A percentile compares a stretch with the other conserved stretches of the same genome.
Evolutionary conservation across 345 rosid genomes (phyloP).

Genomic region (Bruguiera sexangula): DNA sequence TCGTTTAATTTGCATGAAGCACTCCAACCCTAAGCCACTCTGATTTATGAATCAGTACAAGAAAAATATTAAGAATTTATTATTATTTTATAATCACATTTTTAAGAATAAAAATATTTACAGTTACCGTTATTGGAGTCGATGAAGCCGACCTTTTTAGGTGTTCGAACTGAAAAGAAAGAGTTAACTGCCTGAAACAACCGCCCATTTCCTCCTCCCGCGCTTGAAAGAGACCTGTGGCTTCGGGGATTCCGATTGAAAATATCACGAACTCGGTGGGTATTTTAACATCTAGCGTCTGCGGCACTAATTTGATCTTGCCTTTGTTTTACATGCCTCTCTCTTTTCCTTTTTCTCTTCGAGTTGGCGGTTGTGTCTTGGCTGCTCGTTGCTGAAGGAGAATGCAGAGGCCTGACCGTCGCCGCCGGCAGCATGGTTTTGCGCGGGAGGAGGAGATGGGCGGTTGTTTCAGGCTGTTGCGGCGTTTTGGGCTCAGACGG

Average conservation of each 20-base stretch:
- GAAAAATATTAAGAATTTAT: background rate
- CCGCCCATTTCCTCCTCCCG: too few species aligned
- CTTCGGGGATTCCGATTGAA: constrained; percentile 50
- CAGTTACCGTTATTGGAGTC: constrained; percentile 17
- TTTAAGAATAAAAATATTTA: too few species aligned
- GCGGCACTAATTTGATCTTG: constrained; percentile 41
- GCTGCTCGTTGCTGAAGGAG: background rate
- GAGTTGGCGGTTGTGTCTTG: too few species aligned
- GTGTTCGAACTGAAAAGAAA: constrained; percentile 64
- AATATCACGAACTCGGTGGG: constrained; percentile 46
- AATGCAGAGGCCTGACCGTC: background rate
- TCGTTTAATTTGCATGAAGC: too few species aligned
- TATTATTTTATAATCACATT: too few species aligned
- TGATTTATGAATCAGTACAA: too few species aligned
- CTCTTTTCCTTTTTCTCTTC: background rate
- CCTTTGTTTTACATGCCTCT: constrained; percentile 37
- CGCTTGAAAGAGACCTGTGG: constrained; percentile 70
- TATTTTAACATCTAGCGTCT: constrained; percentile 33
- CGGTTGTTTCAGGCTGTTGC: too few species aligned
- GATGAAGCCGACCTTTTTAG: constrained; percentile 30
- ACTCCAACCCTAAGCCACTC: too few species aligned
- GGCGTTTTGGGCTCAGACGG: too few species aligned
- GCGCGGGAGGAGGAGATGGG: background rate
- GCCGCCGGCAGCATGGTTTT: background rate
- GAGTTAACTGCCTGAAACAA: constrained; percentile 25